Evolutionary conservation across 768 basidiomycete genomes (phyloP).

Genomic region (Pholiota microspora): DNA sequence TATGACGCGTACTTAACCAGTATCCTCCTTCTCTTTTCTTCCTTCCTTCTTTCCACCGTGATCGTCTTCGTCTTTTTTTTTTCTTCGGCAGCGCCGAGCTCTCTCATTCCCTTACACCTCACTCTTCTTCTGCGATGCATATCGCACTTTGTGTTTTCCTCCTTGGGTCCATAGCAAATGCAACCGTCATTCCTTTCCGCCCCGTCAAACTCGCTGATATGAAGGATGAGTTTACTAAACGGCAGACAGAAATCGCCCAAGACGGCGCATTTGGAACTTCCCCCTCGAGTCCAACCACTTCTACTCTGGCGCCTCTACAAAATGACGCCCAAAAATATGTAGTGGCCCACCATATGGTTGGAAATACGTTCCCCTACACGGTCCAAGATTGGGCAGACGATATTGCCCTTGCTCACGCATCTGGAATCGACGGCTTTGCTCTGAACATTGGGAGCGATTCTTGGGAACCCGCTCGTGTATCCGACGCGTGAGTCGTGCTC

Average conservation of each 20-base stretch:
- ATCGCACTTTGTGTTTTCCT: conserved; percentile 13
- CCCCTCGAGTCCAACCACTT: no score
- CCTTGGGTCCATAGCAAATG: conserved; percentile 18
- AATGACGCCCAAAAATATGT: conserved; percentile 48
- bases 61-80: neutral
- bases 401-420: conserved; percentile 51
- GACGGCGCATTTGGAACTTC: no score
- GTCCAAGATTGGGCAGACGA: conserved; percentile 47
- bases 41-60: neutral
- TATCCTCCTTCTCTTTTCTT: conserved; percentile 2
- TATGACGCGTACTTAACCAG: neutral
- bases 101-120: conserved; percentile 13
- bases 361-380: conserved; percentile 66
- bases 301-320: no score
- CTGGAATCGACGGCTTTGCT: conserved; percentile 68
- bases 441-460: conserved; percentile 65
- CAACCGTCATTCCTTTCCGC: conserved; percentile 20
- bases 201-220: conserved; percentile 9
- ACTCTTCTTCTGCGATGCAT: conserved; percentile 19
- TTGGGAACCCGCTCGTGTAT: conserved; percentile 63
- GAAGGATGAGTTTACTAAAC: neutral
- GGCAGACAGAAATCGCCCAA: neutral
- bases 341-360: conserved; percentile 61
- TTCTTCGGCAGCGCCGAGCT: conserved; percentile 15
- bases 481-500: conserved; percentile 51